Base-by-base conservation (phyloP, 805 yeast species). In the Ogataea methylovora region DNA sequence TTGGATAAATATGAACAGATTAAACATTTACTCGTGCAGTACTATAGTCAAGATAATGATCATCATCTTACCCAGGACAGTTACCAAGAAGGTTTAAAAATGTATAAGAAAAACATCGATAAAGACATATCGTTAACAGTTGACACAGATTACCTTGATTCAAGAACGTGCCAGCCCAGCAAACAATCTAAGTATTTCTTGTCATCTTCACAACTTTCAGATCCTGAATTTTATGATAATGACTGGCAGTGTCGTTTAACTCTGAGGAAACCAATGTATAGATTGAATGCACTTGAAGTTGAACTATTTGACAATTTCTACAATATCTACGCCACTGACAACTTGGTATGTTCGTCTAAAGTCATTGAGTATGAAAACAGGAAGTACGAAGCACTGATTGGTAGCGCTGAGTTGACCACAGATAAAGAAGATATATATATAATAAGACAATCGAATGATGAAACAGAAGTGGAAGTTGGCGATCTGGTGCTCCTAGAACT, bases 241-340 rank as follows among this genome's bases (percentile, higher is more conserved):
- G 79, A 76, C 40, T 38, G 60, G 28, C 44, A 52, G 12, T 71
- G 60, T 49, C 44, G 44, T 13, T 44, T 56, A 5, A 61, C 73
- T 1, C 49, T 78, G 16, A 43, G 60, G 1, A 55, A 61, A 35
- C 81, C 83, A 2, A 19, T 37, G 0, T 57, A 70, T 44, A 40
- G 54, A 35, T 15, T 35, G 3, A 34, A 42, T 5, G 40, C 58
- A 17, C 27, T 34, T 12, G 50, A 56, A 4, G 40, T 60, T 9
- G 66, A 62, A 41, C 38, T 65, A 2, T 51, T 52, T 4, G 35
- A 38, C 8, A 30, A 29, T 0, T 67, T 56, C 46, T 69, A 54
- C 52, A 38, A 38, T 37, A 41, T 27, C 2, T 65, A 61, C 57
- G 39, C 49, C 2, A 40, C 44, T 19, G 34, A 45, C 9, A n/a